Base-by-base conservation (phyloP, 805 yeast species). In the Sugiyamaella chiloensis region DNA sequence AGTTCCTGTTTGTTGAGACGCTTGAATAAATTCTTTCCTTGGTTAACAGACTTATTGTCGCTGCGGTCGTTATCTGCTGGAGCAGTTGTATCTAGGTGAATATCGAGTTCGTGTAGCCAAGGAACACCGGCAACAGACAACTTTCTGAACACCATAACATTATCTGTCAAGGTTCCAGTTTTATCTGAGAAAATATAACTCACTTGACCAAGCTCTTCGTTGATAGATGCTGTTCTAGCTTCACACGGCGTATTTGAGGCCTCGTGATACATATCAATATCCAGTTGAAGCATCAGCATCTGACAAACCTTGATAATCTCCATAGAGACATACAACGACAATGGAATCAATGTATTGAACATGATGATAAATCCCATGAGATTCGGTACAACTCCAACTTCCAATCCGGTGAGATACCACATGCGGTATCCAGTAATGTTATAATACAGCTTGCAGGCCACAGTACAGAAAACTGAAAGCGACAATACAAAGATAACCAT, bases 131-230 rank as follows among this genome's bases (percentile, higher is more conserved):
- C 83, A 4, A 93, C 83, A 7, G 95, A 80, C 56, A 91, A 78
- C 60, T 90, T 90, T 40, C 96, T 75, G 64, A 93, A 93, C 23
- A 91, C 69, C 99, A 93, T 93, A 58, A 83, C 69, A 62, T 93
- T 93, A 58, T 93, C 98, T 0, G 99, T 93, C 52, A 93, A 74
- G 0, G 99, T 93, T 7, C 99, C 99, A 0, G 99, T 93, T 65
- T 93, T 93, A 66, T 93, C 99, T 51, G 96, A 86, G 64, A 93
- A 93, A 2, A 93, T 77, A 61, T 91, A 90, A 42, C 96, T 84
- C 1, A 95, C 97, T 63, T 93, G 99, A 2, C 99, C 99, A 58
- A 93, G 71, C 66, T 93, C 99, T 63, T 93, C 99, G 54, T 93
- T 76, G 55, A 93, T 88, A 0, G 97, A 87, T 0, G 98, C 96